Evolutionary conservation across 768 basidiomycete species (phyloP), one percentile per base, ranked within the genome.

Genomic region (Mycena vulgaris): DNA sequence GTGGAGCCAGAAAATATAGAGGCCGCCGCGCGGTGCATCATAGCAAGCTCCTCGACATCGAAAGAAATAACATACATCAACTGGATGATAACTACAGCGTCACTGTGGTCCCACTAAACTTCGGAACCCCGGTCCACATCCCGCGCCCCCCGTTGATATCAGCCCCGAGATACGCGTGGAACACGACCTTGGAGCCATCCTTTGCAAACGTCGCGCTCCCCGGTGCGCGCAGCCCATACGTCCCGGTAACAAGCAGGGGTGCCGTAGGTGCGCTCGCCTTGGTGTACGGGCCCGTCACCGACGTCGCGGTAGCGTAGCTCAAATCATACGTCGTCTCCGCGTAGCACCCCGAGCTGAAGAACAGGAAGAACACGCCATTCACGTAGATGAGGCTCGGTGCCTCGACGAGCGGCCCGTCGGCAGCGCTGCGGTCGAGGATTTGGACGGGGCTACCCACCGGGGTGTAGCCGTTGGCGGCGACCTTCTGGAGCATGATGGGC

Each of bases 321-420:
- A 79, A 67, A 56, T 81, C 80, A 45, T 81, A 80, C 5, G 69
- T 49, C 16, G 68, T 56, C 19, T 70, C 69, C 31, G 74, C 69
- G 60, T 78, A 81, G 72, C 76, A 75, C 33, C 77, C 77, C 7
- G 78, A 79, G 49, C 73, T 76, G 73, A 80, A 81, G 64, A 79
- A 80, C 68, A 75, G 66, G 49, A 53, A 71, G 30, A 48, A 71
- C 48, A 51, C 49, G 21, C 70, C 70, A 30, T 70, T 51, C 52
- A 63, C 49, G 47, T 65, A 64, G 35, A 75, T 40, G 33, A 77
- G 74, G 39, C 74, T 77, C 8, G 80, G 79, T 5, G 79, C 80
- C 61, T 81, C 80, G 31, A 80, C 72, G 23, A 81, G 62, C 10
- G 75, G 74, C 9, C 79, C 80, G 53, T 80, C 80, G 23, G 25